Evolutionary conservation across 208 protist species (phyloP), one percentile per base, ranked within the genome.

Genomic region (Strigomonas culicis): DNA sequence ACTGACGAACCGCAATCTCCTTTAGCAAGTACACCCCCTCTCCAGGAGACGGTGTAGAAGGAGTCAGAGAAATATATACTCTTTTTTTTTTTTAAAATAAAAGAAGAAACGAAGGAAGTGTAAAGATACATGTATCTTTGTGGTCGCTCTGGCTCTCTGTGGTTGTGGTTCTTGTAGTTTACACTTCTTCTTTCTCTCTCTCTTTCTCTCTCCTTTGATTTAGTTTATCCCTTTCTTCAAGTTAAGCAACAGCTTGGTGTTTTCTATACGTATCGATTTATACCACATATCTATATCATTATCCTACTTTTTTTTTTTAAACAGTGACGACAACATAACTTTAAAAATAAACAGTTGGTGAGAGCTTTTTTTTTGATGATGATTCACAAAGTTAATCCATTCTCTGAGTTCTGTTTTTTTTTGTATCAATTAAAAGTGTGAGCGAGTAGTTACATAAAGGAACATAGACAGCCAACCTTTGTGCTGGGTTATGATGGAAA

Each of bases 1-100:
- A 44, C 63, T 84, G n/a, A 92, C 86, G 4, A 68, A 72, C 15
- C 57, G 64, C 4, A 92, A 92, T 50, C 27, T 88, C n/a, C n/a
- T n/a, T n/a, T n/a, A n/a, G n/a, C n/a, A n/a, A n/a, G n/a, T n/a
- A n/a, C n/a, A n/a, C n/a, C n/a, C n/a, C n/a, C n/a, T n/a, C n/a
- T n/a, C n/a, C n/a, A n/a, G 36, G 13, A 41, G 13, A 17, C 13
- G 6, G 36, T 13, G 36, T 6, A 41, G 36, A 13, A 41, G 36
- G 13, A 41, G 36, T 41, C 6, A 41, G 36, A 13, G 36, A 41
- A 41, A 17, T 6, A 41, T 6, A 41, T 41, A 17, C 13, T 13
- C 13, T 41, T 41, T 41, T 41, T 41, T 13, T 41, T 41, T 41
- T 41, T 41, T 41, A 13, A 17, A n/a, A n/a, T n/a, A n/a, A n/a